Base-by-base conservation (phyloP, 2,329 filamentous ascomycete genomes). In the Trichoderma arundinaceum region DNA sequence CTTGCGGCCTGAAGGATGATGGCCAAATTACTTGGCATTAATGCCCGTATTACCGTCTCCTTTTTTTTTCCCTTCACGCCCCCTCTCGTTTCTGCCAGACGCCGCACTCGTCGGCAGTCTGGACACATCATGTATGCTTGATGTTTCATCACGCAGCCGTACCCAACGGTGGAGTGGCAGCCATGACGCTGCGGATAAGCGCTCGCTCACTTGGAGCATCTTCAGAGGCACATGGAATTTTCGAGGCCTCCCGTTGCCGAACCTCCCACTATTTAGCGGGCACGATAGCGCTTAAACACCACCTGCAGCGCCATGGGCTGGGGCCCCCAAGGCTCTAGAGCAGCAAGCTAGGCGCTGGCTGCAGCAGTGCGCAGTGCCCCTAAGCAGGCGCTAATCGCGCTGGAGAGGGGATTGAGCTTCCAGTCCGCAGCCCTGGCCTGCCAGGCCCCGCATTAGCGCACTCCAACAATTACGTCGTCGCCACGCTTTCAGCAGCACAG, bases 401-500 rank as follows among this genome's bases (percentile, higher is more conserved):
- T 33, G 46, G 46, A 19, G 17, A 19, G 46, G 48, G 9, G 22
- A 15, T 51, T 41, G 22, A 28, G 22, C 22, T 28, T 28, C 22
- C 22, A 28, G 22, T 28, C 22, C 22, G 4, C 22, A 28, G 22
- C 22, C 22, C 22, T 28, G 22, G 22, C 22, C 22, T 2, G 22
- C 22, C 22, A 28, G 22, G 22, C 22, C 22, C 22, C 22, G 52
- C 35, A 41, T n/a, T 39, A 41, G 17, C 33, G 17, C 33, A 10
- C 52, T 41, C 35, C 35, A 19, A 35, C 49, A 54, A 63, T 63
- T 63, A 63, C 49, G 59, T 63, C 59, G 59, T 38, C 49, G 59
- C 59, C 49, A 63, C 59, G 59, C 59, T 63, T 63, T 63, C 59
- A 63, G 59, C 59, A 63, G 59, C 38, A 52, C 59, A 63, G 59